A percentile compares a stretch with the other conserved stretches of the same genome.
phyloP scores from a whole-genome alignment of 768 basidiomycete genomes.

The Lactarius evosmus region DNA sequence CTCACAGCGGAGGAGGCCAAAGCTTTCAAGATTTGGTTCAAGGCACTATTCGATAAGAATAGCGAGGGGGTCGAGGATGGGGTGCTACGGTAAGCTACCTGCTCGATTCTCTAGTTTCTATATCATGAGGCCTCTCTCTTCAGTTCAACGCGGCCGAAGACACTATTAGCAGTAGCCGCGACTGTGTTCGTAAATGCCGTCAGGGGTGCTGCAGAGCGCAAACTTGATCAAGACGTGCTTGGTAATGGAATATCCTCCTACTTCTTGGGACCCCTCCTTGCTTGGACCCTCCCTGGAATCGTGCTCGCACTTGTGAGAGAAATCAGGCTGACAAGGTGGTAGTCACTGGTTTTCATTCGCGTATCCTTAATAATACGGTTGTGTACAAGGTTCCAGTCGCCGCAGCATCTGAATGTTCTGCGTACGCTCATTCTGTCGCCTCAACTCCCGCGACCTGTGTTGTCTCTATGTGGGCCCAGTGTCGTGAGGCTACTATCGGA shows the following conservation, averaged over 20 bases:
- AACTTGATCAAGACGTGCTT: slow-evolving; percentile 65
- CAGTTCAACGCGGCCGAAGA: slow-evolving; percentile 70
- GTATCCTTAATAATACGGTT: slow-evolving; percentile 4
- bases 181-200: slow-evolving; percentile 67
- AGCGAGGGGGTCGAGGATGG: slow-evolving; percentile 85
- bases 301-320: slow-evolving; percentile 61
- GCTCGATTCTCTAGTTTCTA: background rate
- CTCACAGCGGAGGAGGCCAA: slow-evolving; percentile 40
- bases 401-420: slow-evolving; percentile 58
- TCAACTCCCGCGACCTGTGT: slow-evolving; percentile 63
- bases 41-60: slow-evolving; percentile 69
- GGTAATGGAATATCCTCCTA: slow-evolving; percentile 75
- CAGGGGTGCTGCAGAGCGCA: slow-evolving; percentile 42
- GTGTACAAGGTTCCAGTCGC: slow-evolving; percentile 43
- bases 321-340: slow-evolving; percentile 38
- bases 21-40: slow-evolving; percentile 56
- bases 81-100: slow-evolving; percentile 41
- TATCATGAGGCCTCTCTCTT: background rate
- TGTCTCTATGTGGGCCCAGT: slow-evolving; percentile 56
- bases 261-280: slow-evolving; percentile 67
- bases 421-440: slow-evolving; percentile 62
- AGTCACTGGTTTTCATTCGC: background rate
- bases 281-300: slow-evolving; percentile 78
- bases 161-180: slow-evolving; percentile 62
- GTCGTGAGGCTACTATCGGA: slow-evolving; percentile 47